Base-by-base conservation (phyloP, 1,284 basidiomycete species). In the Ganoderma lucidum region DNA sequence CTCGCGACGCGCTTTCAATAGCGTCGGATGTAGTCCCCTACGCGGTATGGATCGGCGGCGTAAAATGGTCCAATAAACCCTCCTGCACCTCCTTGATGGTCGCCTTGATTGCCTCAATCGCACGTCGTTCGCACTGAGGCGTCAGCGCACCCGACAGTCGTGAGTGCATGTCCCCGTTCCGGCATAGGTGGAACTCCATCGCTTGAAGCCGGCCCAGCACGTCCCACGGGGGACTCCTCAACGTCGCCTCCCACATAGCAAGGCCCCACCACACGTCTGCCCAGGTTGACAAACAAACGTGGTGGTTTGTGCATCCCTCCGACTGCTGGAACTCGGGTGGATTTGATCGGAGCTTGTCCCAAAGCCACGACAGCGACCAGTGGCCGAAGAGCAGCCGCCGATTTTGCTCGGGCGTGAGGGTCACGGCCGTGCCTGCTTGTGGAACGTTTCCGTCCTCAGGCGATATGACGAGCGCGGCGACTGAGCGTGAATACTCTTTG, bases 231-330 rank as follows among this genome's bases (percentile, higher is more conserved):
- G 68, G 61, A 61, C 32, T 68, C 41, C 58, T 64, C 62, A 70
- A 62, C 51, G 75, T 74, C 65, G 55, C 63, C 66, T 73, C 67
- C 59, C 66, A 64, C 63, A 66, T 64, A 69, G 68, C 73, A 14
- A 73, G 72, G 2, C 74, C 75, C 32, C 39, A 56, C 79, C 80
- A 81, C 30, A 73, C 72, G 44, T 70, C 56, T 63, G 63, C 41
- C 79, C 79, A 81, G 59, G 76, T 75, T 68, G n/a, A n/a, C n/a
- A n/a, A 66, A 66, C 45, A 76, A 35, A 68, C 80, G 80, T 73
- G 70, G 72, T 79, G 78, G 72, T 77, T 78, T 62, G 76, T 75
- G 74, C 79, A 81, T 48, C 76, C 76, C 4, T 77, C 75, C n/a
- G 76, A 70, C 10, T 72, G 73, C 62, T 70, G 64, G 69, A 80